A percentile compares a stretch with the other conserved stretches of the same genome.
Conservation (phyloP, 192 early-diverging fungal species). For the Spizellomyces punctatus region DNA sequence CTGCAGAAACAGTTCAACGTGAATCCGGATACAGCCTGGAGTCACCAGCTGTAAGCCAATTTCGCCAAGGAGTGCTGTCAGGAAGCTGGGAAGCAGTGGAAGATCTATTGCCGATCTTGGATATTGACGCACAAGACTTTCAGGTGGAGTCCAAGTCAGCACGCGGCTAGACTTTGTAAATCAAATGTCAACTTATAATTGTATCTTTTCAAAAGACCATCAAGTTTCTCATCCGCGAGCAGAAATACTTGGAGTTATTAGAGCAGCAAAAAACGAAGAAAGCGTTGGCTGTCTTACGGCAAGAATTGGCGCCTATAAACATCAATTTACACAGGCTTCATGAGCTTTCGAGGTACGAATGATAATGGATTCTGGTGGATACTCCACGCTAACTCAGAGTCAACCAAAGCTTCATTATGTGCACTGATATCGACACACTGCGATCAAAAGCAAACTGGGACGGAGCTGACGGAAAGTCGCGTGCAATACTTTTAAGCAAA, state of each 20-base stretch:
- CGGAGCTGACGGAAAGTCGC: conserved; percentile 72
- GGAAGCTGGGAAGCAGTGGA: conserved; percentile 81
- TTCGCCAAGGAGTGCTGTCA: conserved; percentile 70
- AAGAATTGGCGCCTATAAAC: conserved; percentile 76
- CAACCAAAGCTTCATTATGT: conserved; percentile 68
- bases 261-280: conserved; percentile 68
- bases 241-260: conserved; percentile 90
- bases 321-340: conserved; percentile 73
- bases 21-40: conserved; percentile 85
- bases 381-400: neutral
- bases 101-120: conserved; percentile 52
- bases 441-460: conserved; percentile 75
- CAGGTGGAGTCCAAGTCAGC: neutral
- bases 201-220: conserved; percentile 30
- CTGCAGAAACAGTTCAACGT: conserved; percentile 68
- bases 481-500: conserved; percentile 59
- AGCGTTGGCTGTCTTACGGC: conserved; percentile 77
- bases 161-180: neutral
- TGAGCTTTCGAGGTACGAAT: conserved; percentile 68
- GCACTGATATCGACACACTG: conserved; percentile 66
- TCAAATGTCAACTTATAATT: neutral
- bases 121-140: conserved; percentile 17
- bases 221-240: conserved; percentile 78
- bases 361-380: neutral
- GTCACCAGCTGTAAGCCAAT: conserved; percentile 64